phyloP scores from a whole-genome alignment of 352 stramenopile genomes.

The Pythium inflatum region DNA sequence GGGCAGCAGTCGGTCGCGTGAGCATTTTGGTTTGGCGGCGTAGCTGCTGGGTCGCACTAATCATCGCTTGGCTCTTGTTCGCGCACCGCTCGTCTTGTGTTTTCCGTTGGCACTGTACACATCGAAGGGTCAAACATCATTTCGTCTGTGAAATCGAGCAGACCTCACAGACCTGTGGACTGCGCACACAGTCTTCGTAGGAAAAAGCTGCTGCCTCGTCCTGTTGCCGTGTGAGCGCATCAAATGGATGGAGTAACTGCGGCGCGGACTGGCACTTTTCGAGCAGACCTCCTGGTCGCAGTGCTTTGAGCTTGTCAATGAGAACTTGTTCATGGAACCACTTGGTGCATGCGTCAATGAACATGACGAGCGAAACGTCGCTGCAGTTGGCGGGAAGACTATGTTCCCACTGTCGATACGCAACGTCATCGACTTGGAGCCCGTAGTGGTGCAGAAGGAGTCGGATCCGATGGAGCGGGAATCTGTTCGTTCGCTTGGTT shows the following conservation, averaged over 20 bases:
- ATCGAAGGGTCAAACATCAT: background rate
- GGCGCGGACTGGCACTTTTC: conserved; percentile 38
- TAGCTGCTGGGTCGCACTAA: conserved; percentile 41
- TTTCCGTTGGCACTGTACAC: conserved; percentile 12
- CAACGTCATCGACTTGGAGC: conserved; percentile 42
- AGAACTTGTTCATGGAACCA: conserved; percentile 61
- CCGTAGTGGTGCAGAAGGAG: conserved; percentile 48
- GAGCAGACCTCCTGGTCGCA: conserved; percentile 1
- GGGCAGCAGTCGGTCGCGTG: conserved; percentile 13
- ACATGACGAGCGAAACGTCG: conserved; percentile 42
- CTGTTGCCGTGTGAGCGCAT: conserved; percentile 44
- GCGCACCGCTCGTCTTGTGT: conserved; percentile 31
- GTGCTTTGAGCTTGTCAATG: conserved; percentile 35
- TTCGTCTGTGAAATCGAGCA: background rate
- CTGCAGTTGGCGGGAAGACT: conserved; percentile 34
- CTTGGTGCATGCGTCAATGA: conserved; percentile 51
- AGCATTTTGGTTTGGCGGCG: conserved; percentile 43
- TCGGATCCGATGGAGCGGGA: conserved; percentile 43
- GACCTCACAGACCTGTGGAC: conserved; percentile 30
- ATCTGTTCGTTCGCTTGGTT: conserved; percentile 34
- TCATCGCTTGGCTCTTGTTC: conserved; percentile 38
- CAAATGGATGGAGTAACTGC: conserved; percentile 53
- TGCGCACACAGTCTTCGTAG: conserved; percentile 47
- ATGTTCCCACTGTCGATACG: conserved; percentile 69
- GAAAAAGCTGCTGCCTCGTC: conserved; percentile 49